These are phyloP conservation scores for Agaricus subrufescens DNA, from an alignment of 768 basidiomycete genomes.

Conservation along the genomic window DNA sequence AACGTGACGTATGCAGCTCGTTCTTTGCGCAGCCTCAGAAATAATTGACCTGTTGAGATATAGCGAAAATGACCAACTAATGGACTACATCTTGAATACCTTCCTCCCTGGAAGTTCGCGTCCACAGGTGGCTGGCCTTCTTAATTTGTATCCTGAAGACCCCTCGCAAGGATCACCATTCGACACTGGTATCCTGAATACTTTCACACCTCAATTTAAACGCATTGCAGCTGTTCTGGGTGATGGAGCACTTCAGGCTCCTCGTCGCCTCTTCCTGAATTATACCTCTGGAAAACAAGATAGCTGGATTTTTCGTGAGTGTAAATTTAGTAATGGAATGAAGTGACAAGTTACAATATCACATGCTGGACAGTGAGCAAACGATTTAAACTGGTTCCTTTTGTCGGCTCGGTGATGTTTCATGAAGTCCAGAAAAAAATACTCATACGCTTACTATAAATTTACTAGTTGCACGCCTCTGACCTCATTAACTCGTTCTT, in stretches of 20 bases:
- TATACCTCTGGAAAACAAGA: slow-evolving; percentile 28
- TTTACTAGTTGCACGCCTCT: slow-evolving; percentile 30
- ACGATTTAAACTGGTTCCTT: slow-evolving; percentile 33
- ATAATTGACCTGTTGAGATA: background rate
- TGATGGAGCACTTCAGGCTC: slow-evolving; percentile 44
- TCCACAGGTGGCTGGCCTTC: slow-evolving; percentile 22
- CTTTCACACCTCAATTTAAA: slow-evolving; percentile 41
- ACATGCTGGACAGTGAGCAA: slow-evolving; percentile 32
- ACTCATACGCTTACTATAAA: background rate
- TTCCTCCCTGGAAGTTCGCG: slow-evolving; percentile 27
- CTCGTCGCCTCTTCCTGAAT: slow-evolving; percentile 42
- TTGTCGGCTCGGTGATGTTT: slow-evolving; percentile 39
- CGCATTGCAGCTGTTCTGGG: slow-evolving; percentile 45
- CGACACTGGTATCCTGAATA: slow-evolving; percentile 38
- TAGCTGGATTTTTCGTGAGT: slow-evolving; percentile 36
- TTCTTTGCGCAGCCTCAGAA: background rate
- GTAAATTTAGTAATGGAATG: background rate
- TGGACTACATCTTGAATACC: slow-evolving; percentile 15
- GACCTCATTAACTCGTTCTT: slow-evolving; percentile 34
- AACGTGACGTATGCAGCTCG: slow-evolving; percentile 43
- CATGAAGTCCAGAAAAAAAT: background rate
- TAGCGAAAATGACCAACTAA: slow-evolving; percentile 20
- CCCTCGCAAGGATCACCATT: slow-evolving; percentile 47
- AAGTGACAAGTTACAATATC: background rate
- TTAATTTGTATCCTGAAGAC: slow-evolving; percentile 33